Conservation (phyloP, 768 basidiomycete species). For the Cyathus striatus region DNA sequence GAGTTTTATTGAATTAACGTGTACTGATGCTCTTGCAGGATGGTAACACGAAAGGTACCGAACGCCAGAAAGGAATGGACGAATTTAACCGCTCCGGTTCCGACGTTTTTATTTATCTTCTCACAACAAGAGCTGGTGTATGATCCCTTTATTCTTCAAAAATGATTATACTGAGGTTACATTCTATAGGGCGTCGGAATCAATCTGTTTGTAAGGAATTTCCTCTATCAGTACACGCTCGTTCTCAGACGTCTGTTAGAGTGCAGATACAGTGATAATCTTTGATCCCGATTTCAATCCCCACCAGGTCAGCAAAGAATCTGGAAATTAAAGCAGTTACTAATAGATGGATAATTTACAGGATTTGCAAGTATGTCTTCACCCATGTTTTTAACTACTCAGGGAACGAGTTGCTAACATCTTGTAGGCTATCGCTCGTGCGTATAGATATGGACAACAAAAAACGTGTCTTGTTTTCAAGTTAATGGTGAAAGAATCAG, state of each 20-base stretch:
- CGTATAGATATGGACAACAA: conserved; percentile 92
- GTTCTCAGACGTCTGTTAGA: conserved; percentile 32
- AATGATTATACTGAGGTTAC: too few relatives aligned
- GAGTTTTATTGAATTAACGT: neutral
- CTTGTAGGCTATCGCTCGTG: conserved; percentile 83
- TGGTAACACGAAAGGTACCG: conserved; percentile 78
- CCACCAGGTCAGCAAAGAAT: conserved; percentile 83
- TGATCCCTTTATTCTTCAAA: conserved; percentile 9
- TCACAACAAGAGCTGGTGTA: conserved; percentile 87
- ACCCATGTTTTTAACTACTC: neutral
- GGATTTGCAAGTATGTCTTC: conserved; percentile 81
- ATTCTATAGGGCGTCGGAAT: conserved; percentile 71
- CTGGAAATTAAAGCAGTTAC: too few relatives aligned
- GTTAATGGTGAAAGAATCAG: conserved; percentile 90
- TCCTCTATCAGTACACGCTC: neutral
- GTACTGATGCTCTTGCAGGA: conserved; percentile 45
- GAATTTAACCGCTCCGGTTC: conserved; percentile 87
- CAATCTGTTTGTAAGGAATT: conserved; percentile 54
- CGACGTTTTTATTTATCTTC: conserved; percentile 84
- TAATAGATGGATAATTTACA: conserved; percentile 14
- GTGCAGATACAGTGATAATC: conserved; percentile 90
- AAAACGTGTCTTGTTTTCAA: conserved; percentile 96
- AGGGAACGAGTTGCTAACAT: neutral
- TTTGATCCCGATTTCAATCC: conserved; percentile 98
- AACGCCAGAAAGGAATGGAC: conserved; percentile 94